Evolutionary conservation across 768 basidiomycete genomes (phyloP).

Genomic region (Zangia roseola): DNA sequence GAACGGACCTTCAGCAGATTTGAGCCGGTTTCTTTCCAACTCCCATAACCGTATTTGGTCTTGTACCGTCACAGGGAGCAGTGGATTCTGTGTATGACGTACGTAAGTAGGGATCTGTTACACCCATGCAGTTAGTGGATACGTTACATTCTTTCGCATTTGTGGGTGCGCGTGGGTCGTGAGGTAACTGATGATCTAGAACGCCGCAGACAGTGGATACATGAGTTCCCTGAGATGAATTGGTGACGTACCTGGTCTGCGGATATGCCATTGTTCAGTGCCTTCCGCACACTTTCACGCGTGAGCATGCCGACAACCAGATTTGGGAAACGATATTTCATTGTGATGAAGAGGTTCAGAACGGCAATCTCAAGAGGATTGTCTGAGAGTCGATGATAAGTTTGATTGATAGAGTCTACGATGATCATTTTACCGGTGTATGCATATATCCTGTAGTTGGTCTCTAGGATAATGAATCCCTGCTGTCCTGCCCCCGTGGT

Average conservation of each 20-base stretch:
- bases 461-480: conserved; percentile 95
- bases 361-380: conserved; percentile 97
- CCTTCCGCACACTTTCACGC: conserved; percentile 92
- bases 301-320: conserved; percentile 95
- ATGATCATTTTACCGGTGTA: conserved; percentile 72
- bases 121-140: conserved; percentile 8
- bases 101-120: conserved; percentile 9
- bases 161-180: conserved; percentile 95
- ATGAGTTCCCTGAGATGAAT: conserved; percentile 12
- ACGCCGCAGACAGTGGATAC: conserved; percentile 15
- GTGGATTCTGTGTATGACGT: conserved; percentile 62
- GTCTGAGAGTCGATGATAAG: conserved; percentile 47
- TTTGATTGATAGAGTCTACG: neutral
- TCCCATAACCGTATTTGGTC: conserved; percentile 99
- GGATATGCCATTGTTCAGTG: conserved; percentile 91
- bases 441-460: conserved; percentile 97
- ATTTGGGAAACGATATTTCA: conserved; percentile 95
- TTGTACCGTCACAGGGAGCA: conserved; percentile 95
- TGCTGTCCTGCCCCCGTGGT: conserved; percentile 62
- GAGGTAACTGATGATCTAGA: conserved; percentile 92
- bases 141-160: conserved; percentile 87
- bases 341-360: conserved; percentile 85
- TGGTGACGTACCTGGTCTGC: conserved; percentile 78
- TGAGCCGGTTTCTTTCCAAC: conserved; percentile 88
- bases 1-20: conserved; percentile 77